Evolutionary conservation across 177 flowering plant genomes (phyloP).

Genomic region (Vitis hybrid): DNA sequence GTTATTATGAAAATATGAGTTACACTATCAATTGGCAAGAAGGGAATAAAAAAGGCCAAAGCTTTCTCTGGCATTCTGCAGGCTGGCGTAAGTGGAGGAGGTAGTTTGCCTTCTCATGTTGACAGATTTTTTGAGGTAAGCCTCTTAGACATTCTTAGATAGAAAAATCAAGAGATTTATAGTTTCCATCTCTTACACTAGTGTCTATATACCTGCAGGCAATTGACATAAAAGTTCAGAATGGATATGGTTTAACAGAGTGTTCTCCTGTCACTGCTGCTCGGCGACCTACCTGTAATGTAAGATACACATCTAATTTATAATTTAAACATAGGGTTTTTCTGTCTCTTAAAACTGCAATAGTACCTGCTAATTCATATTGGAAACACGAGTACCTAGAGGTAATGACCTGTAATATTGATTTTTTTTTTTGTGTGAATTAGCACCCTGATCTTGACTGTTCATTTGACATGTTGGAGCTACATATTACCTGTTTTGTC

Average conservation of each 20-base stretch:
- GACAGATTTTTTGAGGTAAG: slow-evolving; percentile 90
- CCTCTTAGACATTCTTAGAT: slow-evolving; percentile 10
- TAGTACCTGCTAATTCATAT: neutral
- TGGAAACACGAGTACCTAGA: no score
- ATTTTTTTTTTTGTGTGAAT: neutral
- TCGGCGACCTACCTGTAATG: slow-evolving; percentile 59
- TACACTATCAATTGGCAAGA: neutral
- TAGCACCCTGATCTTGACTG: no score
- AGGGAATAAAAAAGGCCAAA: neutral
- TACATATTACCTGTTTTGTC: no score
- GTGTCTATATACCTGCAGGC: slow-evolving; percentile 47
- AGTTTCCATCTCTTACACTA: neutral
- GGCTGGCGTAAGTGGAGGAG: slow-evolving; percentile 97
- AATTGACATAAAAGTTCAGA: slow-evolving; percentile 71
- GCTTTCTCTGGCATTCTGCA: slow-evolving; percentile 27
- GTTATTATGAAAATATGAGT: neutral
- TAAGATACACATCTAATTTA: slow-evolving; percentile 31
- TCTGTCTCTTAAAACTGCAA: neutral
- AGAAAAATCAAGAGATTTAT: neutral
- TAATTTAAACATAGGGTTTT: neutral
- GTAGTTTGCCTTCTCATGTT: slow-evolving; percentile 77
- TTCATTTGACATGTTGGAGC: no score
- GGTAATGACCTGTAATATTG: no score
- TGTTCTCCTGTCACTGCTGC: slow-evolving; percentile 82
- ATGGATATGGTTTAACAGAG: slow-evolving; percentile 94